Base-by-base conservation (phyloP, 768 basidiomycete species). In the Pisolithus albus region DNA sequence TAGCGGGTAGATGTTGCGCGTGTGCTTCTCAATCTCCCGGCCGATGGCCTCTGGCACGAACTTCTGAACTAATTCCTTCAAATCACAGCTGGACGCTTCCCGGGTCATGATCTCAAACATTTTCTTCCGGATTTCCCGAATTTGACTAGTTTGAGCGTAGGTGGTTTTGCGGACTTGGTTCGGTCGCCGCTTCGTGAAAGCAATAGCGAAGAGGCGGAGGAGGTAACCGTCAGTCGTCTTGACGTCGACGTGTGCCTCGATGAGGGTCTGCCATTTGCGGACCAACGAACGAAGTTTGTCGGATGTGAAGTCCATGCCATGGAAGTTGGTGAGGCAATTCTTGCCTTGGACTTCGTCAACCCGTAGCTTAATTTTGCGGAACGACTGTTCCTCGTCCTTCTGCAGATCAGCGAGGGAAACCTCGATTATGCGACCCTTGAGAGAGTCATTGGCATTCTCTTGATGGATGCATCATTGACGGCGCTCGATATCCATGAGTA, bases 291-390 rank as follows among this genome's bases (percentile, higher is more conserved):
- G 93, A 59, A 98, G 86, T 76, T 98, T 98, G 84, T 99, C 96
- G 53, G 95, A 96, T 56, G 96, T 98, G 78, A 99, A 97, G 77
- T 95, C 92, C 95, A 99, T 98, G 70, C 96, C 96, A 74, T 95
- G 89, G 90, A 99, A 99, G 75, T 94, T 95, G 71, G 96, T 98
- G 51, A 98, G 81, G 80, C 93, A 96, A 80, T 92, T 96, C 80
- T 94, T 95, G 76, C 96, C 96, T 76, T 96, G 88, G 54, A 92
- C 79, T 65, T 93, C 91, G 69, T 97, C 94, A 65, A 98, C 81
- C 66, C 93, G 90, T 71, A 99, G 84, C 78, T 94, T 93, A 71
- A 99, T 94, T 83, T 99, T 98, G 69, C 96, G 86, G 91, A 94
- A 99, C 51, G 92, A 84, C 68, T 97, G 93, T 69, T 99, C 96